Percentiles rank a stretch among this genome's conserved stretches.
Conservation (phyloP, 768 basidiomycete species). For the Roridomyces roridus region DNA sequence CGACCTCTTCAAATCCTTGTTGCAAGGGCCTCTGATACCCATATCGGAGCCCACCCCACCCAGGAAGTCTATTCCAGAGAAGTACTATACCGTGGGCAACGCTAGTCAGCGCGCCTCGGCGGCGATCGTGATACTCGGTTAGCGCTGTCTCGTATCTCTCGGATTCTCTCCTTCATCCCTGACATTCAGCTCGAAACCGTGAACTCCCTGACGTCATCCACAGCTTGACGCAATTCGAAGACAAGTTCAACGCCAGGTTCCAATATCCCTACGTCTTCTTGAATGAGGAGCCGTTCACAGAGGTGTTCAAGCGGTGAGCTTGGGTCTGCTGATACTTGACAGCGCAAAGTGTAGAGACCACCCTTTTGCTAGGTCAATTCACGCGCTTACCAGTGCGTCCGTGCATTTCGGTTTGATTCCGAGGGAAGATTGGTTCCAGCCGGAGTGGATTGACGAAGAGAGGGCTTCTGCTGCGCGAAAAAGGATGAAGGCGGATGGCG, state of each 20-base stretch:
- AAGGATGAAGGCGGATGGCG: slow-evolving; percentile 50
- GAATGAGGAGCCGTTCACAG: slow-evolving; percentile 63
- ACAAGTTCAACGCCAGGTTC: slow-evolving; percentile 61
- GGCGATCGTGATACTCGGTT: slow-evolving; percentile 58
- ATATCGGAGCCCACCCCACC: no score
- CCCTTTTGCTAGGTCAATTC: slow-evolving; percentile 19
- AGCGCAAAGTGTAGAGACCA: no score
- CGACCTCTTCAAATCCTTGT: no score
- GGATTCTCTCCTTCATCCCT: not conserved
- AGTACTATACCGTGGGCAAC: slow-evolving; percentile 8
- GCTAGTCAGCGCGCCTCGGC: slow-evolving; percentile 51
- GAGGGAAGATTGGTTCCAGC: slow-evolving; percentile 69
- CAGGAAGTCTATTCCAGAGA: no score
- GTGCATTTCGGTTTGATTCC: slow-evolving; percentile 61
- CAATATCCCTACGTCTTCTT: slow-evolving; percentile 68
- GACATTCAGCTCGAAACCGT: slow-evolving; percentile 35
- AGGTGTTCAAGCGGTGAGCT: slow-evolving; percentile 53
- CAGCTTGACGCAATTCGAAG: slow-evolving; percentile 61
- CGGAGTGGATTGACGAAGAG: slow-evolving; percentile 73
- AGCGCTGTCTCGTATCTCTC: not conserved
- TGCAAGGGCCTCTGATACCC: no score
- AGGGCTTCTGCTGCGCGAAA: slow-evolving; percentile 58
- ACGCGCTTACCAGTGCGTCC: slow-evolving; percentile 31
- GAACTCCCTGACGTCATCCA: slow-evolving; percentile 49
- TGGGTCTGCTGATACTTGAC: slow-evolving; percentile 2